These are phyloP conservation scores for Cladophialophora bantiana DNA, from an alignment of 2,329 filamentous ascomycete species.

Conservation along the genomic window DNA sequence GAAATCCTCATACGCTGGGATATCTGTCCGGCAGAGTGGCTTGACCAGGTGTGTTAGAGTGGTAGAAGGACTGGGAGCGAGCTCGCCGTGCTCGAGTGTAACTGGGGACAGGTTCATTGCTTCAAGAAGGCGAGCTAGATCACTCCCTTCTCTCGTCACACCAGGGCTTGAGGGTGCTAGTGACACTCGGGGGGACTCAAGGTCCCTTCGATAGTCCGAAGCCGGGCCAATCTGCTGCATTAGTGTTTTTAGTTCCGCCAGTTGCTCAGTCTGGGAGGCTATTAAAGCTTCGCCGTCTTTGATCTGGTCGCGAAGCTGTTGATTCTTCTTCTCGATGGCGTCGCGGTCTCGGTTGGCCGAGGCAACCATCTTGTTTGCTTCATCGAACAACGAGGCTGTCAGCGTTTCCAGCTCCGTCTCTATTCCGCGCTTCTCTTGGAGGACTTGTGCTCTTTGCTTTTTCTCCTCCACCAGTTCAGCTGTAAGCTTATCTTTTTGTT, in stretches of 20 bases:
- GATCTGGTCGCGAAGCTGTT: slow-evolving; percentile 84
- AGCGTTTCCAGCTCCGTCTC: slow-evolving; percentile 91
- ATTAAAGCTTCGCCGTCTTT: slow-evolving; percentile 85
- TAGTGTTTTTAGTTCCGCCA: slow-evolving; percentile 87
- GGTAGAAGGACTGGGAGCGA: slow-evolving; percentile 68
- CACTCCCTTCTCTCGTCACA: slow-evolving; percentile 60
- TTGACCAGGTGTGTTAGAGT: slow-evolving; percentile 85
- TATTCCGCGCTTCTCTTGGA: slow-evolving; percentile 84
- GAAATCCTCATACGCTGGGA: slow-evolving; percentile 85
- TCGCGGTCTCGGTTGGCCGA: slow-evolving; percentile 86
- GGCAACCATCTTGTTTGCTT: slow-evolving; percentile 98
- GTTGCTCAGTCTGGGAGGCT: slow-evolving; percentile 89
- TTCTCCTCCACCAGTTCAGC: slow-evolving; percentile 70
- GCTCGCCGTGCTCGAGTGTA: slow-evolving; percentile 57
- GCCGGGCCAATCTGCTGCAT: slow-evolving; percentile 78
- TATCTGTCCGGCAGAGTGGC: slow-evolving; percentile 81
- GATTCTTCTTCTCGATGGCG: slow-evolving; percentile 79
- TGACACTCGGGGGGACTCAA: slow-evolving; percentile 71
- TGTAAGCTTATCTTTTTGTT: slow-evolving; percentile 69
- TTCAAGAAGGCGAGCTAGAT: slow-evolving; percentile 66
- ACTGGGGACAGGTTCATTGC: slow-evolving; percentile 60
- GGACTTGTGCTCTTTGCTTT: slow-evolving; percentile 67
- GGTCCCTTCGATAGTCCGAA: slow-evolving; percentile 69
- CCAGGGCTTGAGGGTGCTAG: slow-evolving; percentile 82
- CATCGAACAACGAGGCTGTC: slow-evolving; percentile 93